phyloP scores from a whole-genome alignment of 345 rosid genomes.

The Aethionema arabicum region DNA sequence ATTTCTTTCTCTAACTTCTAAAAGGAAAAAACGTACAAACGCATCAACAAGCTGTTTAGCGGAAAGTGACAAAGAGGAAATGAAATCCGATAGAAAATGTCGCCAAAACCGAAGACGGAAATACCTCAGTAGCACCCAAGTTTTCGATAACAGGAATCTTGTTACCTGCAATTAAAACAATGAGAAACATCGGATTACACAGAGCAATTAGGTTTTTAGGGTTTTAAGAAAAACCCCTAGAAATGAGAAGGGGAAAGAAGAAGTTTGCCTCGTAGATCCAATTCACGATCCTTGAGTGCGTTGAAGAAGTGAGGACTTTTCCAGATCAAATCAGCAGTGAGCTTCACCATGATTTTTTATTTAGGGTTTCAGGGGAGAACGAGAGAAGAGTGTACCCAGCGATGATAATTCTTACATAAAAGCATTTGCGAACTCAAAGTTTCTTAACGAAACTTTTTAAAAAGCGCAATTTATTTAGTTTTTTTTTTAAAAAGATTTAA shows the following conservation, averaged over 20 bases:
- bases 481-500: no score
- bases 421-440: no score
- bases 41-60: constrained; percentile 7
- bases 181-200: not conserved
- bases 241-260: constrained; percentile 7
- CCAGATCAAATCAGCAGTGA: constrained; percentile 97
- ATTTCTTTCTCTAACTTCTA: not conserved
- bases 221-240: constrained; percentile 19
- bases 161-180: constrained; percentile 51
- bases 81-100: constrained; percentile 3
- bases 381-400: not conserved
- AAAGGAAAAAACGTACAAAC: not conserved
- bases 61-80: not conserved
- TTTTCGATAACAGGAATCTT: constrained; percentile 97
- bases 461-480: no score
- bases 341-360: constrained; percentile 71
- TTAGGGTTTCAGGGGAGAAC: constrained; percentile 33
- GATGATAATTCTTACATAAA: no score
- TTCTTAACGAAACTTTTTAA: no score
- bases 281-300: constrained; percentile 92
- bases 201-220: constrained; percentile 29
- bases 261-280: constrained; percentile 85
- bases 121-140: constrained; percentile 98
- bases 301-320: constrained; percentile 99
- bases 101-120: constrained; percentile 13